Conservation (phyloP, 192 early-diverging fungal genomes). For the Backusella tarrabulga region DNA sequence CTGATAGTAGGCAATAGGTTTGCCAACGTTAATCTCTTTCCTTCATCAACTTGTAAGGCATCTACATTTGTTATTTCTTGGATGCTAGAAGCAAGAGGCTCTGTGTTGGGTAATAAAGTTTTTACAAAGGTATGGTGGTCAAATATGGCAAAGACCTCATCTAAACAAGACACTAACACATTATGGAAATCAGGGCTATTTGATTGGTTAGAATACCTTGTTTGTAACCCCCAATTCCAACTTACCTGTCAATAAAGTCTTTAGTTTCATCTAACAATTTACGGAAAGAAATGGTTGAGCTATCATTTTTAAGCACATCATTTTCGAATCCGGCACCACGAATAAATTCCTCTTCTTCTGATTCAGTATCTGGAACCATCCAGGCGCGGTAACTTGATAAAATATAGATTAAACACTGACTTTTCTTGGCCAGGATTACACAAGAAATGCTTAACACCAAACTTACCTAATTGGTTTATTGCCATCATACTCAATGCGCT, state of each 20-base stretch:
- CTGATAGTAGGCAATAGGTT: conserved; percentile 66
- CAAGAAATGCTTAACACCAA: not conserved
- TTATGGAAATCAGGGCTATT: conserved; percentile 47
- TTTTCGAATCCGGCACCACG: conserved; percentile 51
- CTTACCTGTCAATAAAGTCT: conserved; percentile 83
- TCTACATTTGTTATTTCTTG: conserved; percentile 58
- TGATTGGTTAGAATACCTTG: conserved; percentile 23
- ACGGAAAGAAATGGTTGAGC: conserved; percentile 47
- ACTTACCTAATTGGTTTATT: conserved; percentile 31
- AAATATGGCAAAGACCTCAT: conserved; percentile 43
- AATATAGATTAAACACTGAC: not conserved
- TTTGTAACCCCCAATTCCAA: not conserved
- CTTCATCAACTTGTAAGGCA: conserved; percentile 14
- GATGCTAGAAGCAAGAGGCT: conserved; percentile 30
- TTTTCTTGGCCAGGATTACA: not conserved
- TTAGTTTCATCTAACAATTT: conserved; percentile 83
- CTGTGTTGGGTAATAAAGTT: conserved; percentile 32
- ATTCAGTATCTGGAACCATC: conserved; percentile 63
- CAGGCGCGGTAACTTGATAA: conserved; percentile 45
- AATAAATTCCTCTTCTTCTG: conserved; percentile 62
- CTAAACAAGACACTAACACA: conserved; percentile 42
- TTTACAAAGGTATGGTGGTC: conserved; percentile 37
- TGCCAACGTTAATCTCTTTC: conserved; percentile 57
- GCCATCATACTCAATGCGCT: conserved; percentile 51
- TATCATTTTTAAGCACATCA: not conserved